Percentiles rank a stretch among this genome's conserved stretches.
phyloP scores from a whole-genome alignment of 352 stramenopile species.

The Elongisporangium prolatum region DNA sequence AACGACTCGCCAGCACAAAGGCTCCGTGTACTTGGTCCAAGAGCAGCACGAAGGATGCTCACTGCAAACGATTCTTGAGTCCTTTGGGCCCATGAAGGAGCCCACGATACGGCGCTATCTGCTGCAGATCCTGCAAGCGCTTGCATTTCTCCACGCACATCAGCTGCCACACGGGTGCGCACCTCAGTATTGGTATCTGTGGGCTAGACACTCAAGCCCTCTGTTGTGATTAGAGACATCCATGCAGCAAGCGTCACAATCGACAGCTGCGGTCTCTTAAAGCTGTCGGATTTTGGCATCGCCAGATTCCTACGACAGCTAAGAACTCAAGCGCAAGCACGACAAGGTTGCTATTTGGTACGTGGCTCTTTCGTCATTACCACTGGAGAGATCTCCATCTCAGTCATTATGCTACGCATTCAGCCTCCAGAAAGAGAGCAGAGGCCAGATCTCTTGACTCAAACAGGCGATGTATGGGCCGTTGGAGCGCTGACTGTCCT shows the following conservation, averaged over 20 bases:
- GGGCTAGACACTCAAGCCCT: neutral
- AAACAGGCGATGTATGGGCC: conserved; percentile 52
- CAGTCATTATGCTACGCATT: neutral
- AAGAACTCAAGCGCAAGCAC: conserved; percentile 6
- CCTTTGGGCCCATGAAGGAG: conserved; percentile 73
- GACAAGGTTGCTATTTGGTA: conserved; percentile 4
- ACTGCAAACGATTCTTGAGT: conserved; percentile 53
- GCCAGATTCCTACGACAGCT: neutral
- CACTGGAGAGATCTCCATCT: neutral
- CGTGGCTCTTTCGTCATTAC: neutral
- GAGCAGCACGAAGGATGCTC: conserved; percentile 32
- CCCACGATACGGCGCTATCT: conserved; percentile 65
- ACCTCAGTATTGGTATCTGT: neutral
- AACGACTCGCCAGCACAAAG: conserved; percentile 24
- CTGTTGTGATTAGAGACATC: conserved; percentile 22
- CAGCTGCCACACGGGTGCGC: conserved; percentile 43
- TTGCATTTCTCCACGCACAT: conserved; percentile 41
- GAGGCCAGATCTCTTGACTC: conserved; percentile 7
- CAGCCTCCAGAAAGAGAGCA: conserved; percentile 25
- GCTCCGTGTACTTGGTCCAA: conserved; percentile 35
- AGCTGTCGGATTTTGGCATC: conserved; percentile 51
- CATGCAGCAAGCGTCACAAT: conserved; percentile 47
- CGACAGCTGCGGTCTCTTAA: conserved; percentile 50
- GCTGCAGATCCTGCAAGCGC: conserved; percentile 44
- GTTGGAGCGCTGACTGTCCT: conserved; percentile 52